phyloP scores from a whole-genome alignment of 2,329 filamentous ascomycete genomes.

The Huntiella bhutanensis region DNA sequence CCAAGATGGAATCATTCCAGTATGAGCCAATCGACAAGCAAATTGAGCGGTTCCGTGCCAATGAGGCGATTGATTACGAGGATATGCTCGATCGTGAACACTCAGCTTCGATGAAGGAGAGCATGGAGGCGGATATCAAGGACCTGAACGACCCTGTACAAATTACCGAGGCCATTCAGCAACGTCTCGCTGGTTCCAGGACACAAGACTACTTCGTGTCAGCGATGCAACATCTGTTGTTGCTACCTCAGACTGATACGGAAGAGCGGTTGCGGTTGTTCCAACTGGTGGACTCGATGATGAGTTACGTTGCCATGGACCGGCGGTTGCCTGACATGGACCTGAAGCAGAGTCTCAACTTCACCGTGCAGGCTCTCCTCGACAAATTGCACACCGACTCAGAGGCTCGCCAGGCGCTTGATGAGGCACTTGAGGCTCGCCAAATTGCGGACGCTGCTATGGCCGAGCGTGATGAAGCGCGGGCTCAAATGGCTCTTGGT shows the following conservation, averaged over 20 bases:
- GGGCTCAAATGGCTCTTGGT: slow-evolving; percentile 68
- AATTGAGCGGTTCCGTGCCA: slow-evolving; percentile 78
- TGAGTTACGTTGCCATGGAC: slow-evolving; percentile 98
- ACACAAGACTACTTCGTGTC: slow-evolving; percentile 93
- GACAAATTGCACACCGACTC: slow-evolving; percentile 95
- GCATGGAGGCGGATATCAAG: slow-evolving; percentile 65
- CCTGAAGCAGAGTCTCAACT: slow-evolving; percentile 91
- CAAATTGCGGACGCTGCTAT: slow-evolving; percentile 92
- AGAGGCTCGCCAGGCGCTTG: slow-evolving; percentile 76
- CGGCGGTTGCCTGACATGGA: slow-evolving; percentile 89
- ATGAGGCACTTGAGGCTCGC: slow-evolving; percentile 76
- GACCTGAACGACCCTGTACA: slow-evolving; percentile 85
- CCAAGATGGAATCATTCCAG: slow-evolving; percentile 95
- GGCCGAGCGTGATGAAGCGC: slow-evolving; percentile 91
- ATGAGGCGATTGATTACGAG: slow-evolving; percentile 96
- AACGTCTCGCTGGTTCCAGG: slow-evolving; percentile 62
- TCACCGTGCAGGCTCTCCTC: slow-evolving; percentile 84
- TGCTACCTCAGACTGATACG: slow-evolving; percentile 78
- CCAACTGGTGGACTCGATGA: slow-evolving; percentile 95
- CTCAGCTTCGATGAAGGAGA: slow-evolving; percentile 67
- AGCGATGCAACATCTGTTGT: slow-evolving; percentile 80
- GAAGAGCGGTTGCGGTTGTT: slow-evolving; percentile 92
- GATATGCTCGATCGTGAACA: slow-evolving; percentile 85
- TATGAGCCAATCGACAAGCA: slow-evolving; percentile 98
- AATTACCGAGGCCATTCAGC: slow-evolving; percentile 84